phyloP scores from a whole-genome alignment of 202 grass and related monocot genomes.

The Setaria italica region DNA sequence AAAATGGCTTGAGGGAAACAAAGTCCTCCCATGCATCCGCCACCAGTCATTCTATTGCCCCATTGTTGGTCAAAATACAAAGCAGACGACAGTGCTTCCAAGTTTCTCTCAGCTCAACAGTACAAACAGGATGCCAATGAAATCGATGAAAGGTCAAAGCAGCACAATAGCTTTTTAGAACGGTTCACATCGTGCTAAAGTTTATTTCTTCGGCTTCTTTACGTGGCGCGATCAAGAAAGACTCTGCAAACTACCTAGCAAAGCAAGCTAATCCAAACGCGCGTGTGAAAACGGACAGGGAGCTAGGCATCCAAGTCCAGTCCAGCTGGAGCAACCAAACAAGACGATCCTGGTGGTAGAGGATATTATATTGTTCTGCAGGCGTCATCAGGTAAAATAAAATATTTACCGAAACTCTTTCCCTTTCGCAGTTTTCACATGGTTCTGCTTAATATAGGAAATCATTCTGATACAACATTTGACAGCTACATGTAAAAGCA shows the following conservation, averaged over 20 bases:
- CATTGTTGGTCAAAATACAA: conserved; percentile 6
- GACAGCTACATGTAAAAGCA: background rate
- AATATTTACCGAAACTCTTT: conserved; percentile 23
- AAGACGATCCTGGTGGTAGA: background rate
- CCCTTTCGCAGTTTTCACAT: conserved; percentile 11
- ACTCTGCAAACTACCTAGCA: conserved; percentile 1
- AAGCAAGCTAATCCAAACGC: conserved; percentile 30
- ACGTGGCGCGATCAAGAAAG: background rate
- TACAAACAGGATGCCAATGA: conserved; percentile 20
- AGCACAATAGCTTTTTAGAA: background rate
- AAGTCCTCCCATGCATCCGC: background rate
- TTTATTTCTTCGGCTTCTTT: background rate
- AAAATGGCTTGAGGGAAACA: background rate
- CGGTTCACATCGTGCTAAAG: background rate
- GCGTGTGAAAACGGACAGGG: background rate
- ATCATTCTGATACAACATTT: background rate
- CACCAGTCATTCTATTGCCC: background rate
- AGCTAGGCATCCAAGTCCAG: background rate
- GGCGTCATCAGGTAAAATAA: background rate
- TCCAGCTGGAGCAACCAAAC: too few relatives aligned
- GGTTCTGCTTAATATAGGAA: conserved; percentile 16
- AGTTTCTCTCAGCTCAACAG: conserved; percentile 38
- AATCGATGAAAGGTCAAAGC: conserved; percentile 22
- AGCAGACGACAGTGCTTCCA: conserved; percentile 18
- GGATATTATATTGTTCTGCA: too few relatives aligned